Percentiles rank a stretch among this genome's conserved stretches.
phyloP scores from a whole-genome alignment of 208 protist species.

The Phytomonas francai region DNA sequence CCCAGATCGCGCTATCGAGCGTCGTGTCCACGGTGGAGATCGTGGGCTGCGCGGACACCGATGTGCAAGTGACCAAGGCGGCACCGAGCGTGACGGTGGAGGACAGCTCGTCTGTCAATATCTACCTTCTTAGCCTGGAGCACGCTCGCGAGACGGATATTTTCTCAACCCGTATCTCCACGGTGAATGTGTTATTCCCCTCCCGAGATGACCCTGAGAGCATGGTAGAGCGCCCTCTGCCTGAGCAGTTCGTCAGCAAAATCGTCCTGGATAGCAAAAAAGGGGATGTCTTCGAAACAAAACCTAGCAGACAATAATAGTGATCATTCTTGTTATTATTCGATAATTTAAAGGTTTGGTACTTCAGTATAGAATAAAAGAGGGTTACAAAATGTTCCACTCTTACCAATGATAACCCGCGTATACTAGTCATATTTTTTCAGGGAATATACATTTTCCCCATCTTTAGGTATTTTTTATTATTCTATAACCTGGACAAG shows the following conservation, averaged over 20 bases:
- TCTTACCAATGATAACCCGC: background rate
- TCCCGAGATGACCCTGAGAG: slow-evolving; percentile 39
- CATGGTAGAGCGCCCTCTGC: slow-evolving; percentile 60
- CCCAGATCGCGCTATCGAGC: slow-evolving; percentile 59
- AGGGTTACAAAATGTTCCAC: background rate
- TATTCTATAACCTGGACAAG: background rate
- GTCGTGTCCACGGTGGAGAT: slow-evolving; percentile 65
- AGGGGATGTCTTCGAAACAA: slow-evolving; percentile 29
- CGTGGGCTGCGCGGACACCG: slow-evolving; percentile 46
- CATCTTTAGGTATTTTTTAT: background rate
- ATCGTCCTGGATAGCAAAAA: slow-evolving; percentile 39
- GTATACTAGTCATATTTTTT: background rate
- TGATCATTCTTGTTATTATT: background rate
- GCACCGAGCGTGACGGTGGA: slow-evolving; percentile 62
- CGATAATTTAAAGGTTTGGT: background rate
- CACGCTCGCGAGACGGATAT: slow-evolving; percentile 59
- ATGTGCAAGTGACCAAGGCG: slow-evolving; percentile 54
- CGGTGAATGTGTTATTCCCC: slow-evolving; percentile 69
- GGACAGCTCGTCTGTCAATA: slow-evolving; percentile 46
- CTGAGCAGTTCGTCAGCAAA: slow-evolving; percentile 72
- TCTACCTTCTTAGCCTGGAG: slow-evolving; percentile 56
- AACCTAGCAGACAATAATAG: slow-evolving; percentile 23
- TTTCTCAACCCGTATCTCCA: slow-evolving; percentile 61
- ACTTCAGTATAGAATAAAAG: background rate
- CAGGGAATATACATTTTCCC: background rate